Conservation (phyloP, 2,329 filamentous ascomycete species). For the Aspergillus pseudotamarii region DNA sequence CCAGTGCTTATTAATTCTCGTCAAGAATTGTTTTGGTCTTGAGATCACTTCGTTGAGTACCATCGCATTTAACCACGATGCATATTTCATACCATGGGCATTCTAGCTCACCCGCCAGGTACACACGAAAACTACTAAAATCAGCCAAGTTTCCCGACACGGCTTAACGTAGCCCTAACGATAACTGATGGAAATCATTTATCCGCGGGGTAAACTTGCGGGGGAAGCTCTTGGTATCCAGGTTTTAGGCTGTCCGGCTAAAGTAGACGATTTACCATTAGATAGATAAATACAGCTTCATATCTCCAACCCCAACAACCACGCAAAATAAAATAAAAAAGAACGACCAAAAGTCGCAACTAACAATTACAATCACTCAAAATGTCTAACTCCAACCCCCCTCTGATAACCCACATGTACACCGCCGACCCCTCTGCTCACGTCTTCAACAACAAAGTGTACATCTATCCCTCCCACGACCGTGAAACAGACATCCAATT, state of each 20-base stretch:
- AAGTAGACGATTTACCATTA: not conserved
- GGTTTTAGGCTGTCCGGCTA: not conserved
- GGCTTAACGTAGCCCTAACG: not conserved
- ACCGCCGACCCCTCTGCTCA: conserved; percentile 81
- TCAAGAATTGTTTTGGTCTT: too few relatives aligned
- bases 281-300: not conserved
- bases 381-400: conserved; percentile 39
- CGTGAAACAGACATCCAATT: conserved; percentile 72
- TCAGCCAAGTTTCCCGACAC: not conserved
- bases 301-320: not conserved
- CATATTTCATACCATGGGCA: too few relatives aligned
- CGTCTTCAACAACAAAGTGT: conserved; percentile 74
- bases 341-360: too few relatives aligned
- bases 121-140: not conserved
- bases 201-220: not conserved
- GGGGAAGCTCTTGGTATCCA: conserved; percentile 1
- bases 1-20: not conserved
- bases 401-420: conserved; percentile 74
- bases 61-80: not conserved
- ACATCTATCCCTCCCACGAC: conserved; percentile 82
- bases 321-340: not conserved
- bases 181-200: not conserved
- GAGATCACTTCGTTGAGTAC: not conserved
- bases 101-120: not conserved
- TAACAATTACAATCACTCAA: not conserved